These are phyloP conservation scores for Colletotrichum noveboracense DNA, from an alignment of 2,329 filamentous ascomycete species.

Conservation along the genomic window DNA sequence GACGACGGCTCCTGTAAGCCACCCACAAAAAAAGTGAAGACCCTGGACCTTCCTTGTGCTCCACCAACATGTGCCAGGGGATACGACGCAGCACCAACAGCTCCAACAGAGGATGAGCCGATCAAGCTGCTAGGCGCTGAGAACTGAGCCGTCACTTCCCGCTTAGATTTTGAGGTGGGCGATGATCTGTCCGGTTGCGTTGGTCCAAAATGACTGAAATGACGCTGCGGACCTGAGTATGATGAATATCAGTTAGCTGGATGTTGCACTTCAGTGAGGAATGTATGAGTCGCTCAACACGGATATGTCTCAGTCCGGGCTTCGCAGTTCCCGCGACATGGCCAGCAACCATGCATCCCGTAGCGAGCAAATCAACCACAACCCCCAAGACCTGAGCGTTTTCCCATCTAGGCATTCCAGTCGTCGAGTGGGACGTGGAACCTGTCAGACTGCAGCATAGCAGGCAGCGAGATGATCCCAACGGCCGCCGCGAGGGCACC, in stretches of 20 bases:
- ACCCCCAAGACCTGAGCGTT: not conserved
- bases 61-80: not conserved
- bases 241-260: not conserved
- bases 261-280: not conserved
- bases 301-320: not conserved
- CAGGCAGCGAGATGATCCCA: not conserved
- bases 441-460: not conserved
- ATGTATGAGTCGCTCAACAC: not conserved
- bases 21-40: not conserved
- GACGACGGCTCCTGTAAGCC: not conserved
- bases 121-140: not conserved
- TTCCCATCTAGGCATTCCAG: not conserved
- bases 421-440: not conserved
- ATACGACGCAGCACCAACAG: not conserved
- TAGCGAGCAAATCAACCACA: not conserved
- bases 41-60: not conserved
- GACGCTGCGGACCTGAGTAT: not conserved
- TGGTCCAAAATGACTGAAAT: not conserved
- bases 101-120: not conserved
- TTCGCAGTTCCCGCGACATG: not conserved
- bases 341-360: not conserved
- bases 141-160: not conserved
- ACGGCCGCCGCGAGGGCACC: not conserved
- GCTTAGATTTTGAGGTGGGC: not conserved
- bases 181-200: not conserved